Conservation (phyloP, 306 rosid species). For the Acacia crassicarpa region DNA sequence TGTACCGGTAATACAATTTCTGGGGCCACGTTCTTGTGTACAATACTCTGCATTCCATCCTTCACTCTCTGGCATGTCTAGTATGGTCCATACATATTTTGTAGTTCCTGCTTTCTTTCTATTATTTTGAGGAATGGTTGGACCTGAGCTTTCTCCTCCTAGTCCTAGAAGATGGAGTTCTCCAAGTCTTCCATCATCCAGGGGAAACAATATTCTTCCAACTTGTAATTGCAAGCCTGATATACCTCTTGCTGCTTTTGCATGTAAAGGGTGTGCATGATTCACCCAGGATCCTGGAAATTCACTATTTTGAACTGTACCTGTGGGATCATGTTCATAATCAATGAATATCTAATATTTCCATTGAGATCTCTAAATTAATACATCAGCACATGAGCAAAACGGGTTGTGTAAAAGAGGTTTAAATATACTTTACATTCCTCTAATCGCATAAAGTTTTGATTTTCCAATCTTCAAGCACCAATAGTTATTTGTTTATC, state of each 20-base stretch:
- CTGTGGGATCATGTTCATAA: conserved; percentile 43
- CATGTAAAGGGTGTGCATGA: conserved; percentile 75
- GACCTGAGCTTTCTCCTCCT: conserved; percentile 85
- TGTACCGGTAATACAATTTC: conserved; percentile 69
- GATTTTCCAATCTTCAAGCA: not conserved
- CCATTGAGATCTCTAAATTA: not conserved
- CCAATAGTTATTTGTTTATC: not conserved
- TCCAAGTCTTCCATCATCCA: conserved; percentile 86
- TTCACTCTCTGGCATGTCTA: conserved; percentile 85
- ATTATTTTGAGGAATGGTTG: conserved; percentile 45
- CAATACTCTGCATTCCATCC: conserved; percentile 99
- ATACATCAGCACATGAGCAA: not conserved
- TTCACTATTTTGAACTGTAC: conserved; percentile 46
- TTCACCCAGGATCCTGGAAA: conserved; percentile 60
- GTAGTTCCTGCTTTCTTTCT: conserved; percentile 48
- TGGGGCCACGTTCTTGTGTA: conserved; percentile 76
- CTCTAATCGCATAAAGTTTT: not conserved
- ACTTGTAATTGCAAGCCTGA: conserved; percentile 67
- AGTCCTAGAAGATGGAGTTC: conserved; percentile 72
- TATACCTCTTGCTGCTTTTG: conserved; percentile 80
- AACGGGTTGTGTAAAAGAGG: not conserved
- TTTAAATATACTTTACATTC: not conserved
- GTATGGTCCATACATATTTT: conserved; percentile 73
- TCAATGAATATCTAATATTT: not conserved
- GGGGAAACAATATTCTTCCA: conserved; percentile 65